Conservation (phyloP, 345 rosid genomes). For the Angophora floribunda region DNA sequence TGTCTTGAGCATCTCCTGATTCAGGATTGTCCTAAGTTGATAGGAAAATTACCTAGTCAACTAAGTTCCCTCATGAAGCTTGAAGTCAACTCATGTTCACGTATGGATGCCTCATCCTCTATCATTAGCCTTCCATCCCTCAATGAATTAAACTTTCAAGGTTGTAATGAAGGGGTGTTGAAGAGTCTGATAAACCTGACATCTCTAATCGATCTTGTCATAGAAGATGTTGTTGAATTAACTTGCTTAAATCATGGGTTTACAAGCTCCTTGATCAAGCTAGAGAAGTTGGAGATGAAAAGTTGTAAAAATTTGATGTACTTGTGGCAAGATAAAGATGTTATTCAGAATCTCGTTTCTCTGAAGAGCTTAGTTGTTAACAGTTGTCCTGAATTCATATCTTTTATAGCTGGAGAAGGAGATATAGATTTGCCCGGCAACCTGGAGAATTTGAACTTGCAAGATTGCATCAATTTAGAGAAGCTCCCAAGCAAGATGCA, state of each 20-base stretch:
- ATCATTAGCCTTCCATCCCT: not conserved
- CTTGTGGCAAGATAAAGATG: not conserved
- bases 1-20: not conserved
- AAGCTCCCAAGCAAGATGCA: not conserved
- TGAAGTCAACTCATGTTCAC: not conserved
- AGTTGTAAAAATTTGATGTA: accelerated
- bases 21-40: accelerated
- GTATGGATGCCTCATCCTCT: not conserved
- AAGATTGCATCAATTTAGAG: accelerated
- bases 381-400: accelerated
- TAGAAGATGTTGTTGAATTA: not conserved
- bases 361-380: accelerated
- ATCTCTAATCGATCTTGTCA: accelerated
- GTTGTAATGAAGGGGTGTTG: not conserved
- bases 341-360: accelerated
- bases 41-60: not conserved
- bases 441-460: not conserved
- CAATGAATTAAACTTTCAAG: accelerated
- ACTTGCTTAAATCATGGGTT: not conserved
- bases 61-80: not conserved
- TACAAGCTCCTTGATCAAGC: not conserved
- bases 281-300: accelerated
- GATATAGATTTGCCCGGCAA: not conserved
- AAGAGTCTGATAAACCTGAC: not conserved
- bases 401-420: not conserved